Evolutionary conservation across 202 grass and related monocot genomes (phyloP), one percentile per base, ranked within the genome.

Genomic region (Zoysia matrella): DNA sequence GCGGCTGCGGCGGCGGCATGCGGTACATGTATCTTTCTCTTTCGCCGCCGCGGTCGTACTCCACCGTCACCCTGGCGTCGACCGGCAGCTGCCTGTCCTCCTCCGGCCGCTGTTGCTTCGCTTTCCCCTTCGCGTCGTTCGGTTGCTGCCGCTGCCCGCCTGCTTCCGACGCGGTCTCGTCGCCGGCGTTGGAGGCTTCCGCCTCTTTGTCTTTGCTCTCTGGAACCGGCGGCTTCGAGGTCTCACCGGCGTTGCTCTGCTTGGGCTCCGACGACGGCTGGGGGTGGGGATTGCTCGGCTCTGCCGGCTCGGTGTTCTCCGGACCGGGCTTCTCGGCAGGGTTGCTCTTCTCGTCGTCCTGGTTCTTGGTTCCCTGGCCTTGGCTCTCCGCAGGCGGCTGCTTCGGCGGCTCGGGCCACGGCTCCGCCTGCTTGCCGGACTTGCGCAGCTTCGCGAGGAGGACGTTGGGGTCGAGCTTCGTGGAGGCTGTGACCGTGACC

Each of bases 381-480:
- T 89, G 88, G 48, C 54, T 80, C 69, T 90, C 84, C 22, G 70
- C 55, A 46, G 87, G 15, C 46, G 22, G 22, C 22, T 30, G 22
- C 22, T 30, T 30, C 22, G 88, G 86, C 62, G 65, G 72, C 82
- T 91, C 87, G 0, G 85, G 87, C 96, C 80, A 96, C 3, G 75
- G 80, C 14, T 89, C 86, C 0, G 96, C 96, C 49, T 87, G 91
- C 80, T 96, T 99, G 46, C 85, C 80, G 47, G 91, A 95, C 78
- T 96, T 99, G 11, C 64, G 82, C 61, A 99, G n/a, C 86, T 87
- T 93, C 39, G 82, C 81, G 8, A 99, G 47, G 11, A 99, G 85
- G 15, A 71, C 50, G 39, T 73, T 74, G 72, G 87, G 85, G 48
- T 99, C 91, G 2, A 92, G 55, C 4, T 76, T 87, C 57, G 51